Evolutionary conservation across 169 alveolate species (phyloP).

Genomic region (Plasmodium cynomolgi): DNA sequence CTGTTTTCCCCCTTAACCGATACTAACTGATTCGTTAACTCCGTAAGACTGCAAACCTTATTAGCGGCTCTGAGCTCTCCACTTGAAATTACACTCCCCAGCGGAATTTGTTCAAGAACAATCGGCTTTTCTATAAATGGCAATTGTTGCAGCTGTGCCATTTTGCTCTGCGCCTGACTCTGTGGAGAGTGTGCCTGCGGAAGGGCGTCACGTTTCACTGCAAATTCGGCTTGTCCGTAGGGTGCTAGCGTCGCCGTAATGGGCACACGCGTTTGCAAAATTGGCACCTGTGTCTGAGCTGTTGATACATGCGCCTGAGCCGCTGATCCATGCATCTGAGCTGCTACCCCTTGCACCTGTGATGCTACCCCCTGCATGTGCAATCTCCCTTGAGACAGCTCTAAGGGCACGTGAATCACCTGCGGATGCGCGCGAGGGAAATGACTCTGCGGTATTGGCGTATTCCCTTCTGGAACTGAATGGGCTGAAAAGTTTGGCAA

Average conservation of each 20-base stretch:
- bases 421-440: not conserved
- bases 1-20: not conserved
- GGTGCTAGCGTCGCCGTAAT: not conserved
- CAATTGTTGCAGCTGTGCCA: conserved; percentile 6
- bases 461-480: not conserved
- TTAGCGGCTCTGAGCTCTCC: not conserved
- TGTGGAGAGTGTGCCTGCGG: conserved; percentile 14
- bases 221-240: not conserved
- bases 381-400: not conserved
- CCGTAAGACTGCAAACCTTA: not conserved
- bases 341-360: not conserved
- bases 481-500: not conserved
- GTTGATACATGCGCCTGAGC: not conserved
- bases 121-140: conserved; percentile 38
- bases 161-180: not conserved
- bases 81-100: conserved; percentile 1
- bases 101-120: not conserved
- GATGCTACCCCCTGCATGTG: not conserved
- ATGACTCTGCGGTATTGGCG: not conserved
- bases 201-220: not conserved
- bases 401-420: conserved; percentile 1
- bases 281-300: not conserved
- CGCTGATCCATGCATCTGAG: not conserved
- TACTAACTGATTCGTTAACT: conserved; percentile 8
- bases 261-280: not conserved